Evolutionary conservation across 202 grass and related monocot genomes (phyloP).

Genomic region (Setaria italica): DNA sequence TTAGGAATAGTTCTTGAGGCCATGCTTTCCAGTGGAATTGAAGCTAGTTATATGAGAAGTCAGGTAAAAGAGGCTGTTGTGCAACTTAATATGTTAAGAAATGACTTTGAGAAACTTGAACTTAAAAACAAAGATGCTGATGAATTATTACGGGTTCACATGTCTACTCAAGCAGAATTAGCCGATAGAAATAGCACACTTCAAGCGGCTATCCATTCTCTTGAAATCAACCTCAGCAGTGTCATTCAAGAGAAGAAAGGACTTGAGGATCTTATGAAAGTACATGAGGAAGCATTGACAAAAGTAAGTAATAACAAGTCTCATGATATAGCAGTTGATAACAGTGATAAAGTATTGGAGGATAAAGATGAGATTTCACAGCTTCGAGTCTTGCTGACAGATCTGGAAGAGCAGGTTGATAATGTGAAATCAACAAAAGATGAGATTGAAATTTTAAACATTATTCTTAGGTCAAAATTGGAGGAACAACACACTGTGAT

Average conservation of each 20-base stretch:
- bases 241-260: constrained; percentile 60
- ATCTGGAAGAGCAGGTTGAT: constrained; percentile 72
- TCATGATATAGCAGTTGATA: constrained; percentile 46
- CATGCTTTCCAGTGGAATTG: constrained; percentile 67
- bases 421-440: constrained; percentile 59
- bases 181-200: constrained; percentile 60
- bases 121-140: constrained; percentile 49
- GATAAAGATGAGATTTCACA: constrained; percentile 73
- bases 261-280: constrained; percentile 51
- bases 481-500: constrained; percentile 70
- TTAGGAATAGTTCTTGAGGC: constrained; percentile 61
- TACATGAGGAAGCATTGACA: constrained; percentile 40
- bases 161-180: constrained; percentile 61
- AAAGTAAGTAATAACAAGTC: constrained; percentile 50
- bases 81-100: constrained; percentile 60
- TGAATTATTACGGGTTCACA: constrained; percentile 43
- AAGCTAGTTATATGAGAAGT: constrained; percentile 76
- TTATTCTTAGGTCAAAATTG: constrained; percentile 82
- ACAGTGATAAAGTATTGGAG: constrained; percentile 43
- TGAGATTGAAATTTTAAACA: constrained; percentile 75
- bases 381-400: constrained; percentile 51
- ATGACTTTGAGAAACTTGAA: constrained; percentile 63
- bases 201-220: constrained; percentile 49
- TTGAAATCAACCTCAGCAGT: constrained; percentile 46
- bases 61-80: constrained; percentile 51